Conservation (phyloP, 2,329 filamentous ascomycete species). For the Drechslerella coelobrocha region DNA sequence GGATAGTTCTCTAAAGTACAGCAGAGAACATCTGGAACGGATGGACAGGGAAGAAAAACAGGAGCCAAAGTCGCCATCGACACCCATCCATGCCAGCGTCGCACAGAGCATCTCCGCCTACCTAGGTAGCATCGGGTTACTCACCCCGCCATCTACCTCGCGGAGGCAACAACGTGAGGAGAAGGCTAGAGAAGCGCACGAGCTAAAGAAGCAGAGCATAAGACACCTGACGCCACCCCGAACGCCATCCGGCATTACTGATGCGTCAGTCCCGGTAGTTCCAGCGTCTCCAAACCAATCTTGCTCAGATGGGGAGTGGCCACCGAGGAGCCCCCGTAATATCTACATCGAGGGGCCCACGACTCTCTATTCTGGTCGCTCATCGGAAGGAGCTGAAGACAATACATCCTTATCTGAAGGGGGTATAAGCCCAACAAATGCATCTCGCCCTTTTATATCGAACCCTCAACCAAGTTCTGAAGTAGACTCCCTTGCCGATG, state of each 20-base stretch:
- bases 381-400: conserved; percentile 8
- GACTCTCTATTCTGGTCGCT: conserved; percentile 10
- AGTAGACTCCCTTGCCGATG: background rate
- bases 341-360: conserved; percentile 1
- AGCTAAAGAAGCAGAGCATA: conserved; percentile 39
- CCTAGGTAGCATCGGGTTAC: conserved; percentile 24
- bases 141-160: conserved; percentile 35
- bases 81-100: conserved; percentile 35
- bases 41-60: conserved; percentile 5
- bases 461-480: conserved; percentile 7
- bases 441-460: conserved; percentile 8
- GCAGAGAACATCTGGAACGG: background rate
- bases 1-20: conserved; percentile 14
- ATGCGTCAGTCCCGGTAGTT: background rate
- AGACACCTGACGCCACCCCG: conserved; percentile 40
- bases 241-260: conserved; percentile 19
- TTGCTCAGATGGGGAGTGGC: conserved; percentile 7
- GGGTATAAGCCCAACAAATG: conserved; percentile 8
- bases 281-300: conserved; percentile 8
- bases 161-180: conserved; percentile 35
- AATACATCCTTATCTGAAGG: conserved; percentile 13
- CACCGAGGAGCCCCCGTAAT: conserved; percentile 12
- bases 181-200: conserved; percentile 23
- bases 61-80: conserved; percentile 18
- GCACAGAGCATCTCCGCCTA: conserved; percentile 38